Evolutionary conservation across 805 yeast species (phyloP).

Genomic region (Kodamaea lidongshanica): DNA sequence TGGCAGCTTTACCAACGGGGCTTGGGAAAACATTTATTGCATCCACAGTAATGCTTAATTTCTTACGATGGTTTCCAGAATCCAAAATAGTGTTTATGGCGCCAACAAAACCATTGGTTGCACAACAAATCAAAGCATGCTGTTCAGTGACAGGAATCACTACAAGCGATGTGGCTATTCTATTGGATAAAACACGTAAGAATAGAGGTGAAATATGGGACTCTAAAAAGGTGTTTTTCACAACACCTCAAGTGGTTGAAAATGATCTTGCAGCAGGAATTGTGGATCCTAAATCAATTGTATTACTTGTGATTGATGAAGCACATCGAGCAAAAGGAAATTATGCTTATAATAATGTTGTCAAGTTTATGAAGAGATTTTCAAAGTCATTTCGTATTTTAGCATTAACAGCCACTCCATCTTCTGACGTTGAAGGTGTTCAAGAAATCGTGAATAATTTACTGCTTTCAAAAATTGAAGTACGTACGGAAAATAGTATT

Average conservation of each 20-base stretch:
- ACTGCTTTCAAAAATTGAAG: conserved; percentile 68
- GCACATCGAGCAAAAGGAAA: conserved; percentile 93
- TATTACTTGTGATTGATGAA: conserved; percentile 83
- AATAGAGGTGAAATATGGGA: conserved; percentile 78
- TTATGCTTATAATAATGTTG: conserved; percentile 84
- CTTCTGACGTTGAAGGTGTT: conserved; percentile 78
- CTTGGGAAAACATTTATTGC: conserved; percentile 96
- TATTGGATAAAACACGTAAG: conserved; percentile 51
- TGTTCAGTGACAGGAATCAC: conserved; percentile 82
- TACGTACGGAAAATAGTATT: conserved; percentile 75
- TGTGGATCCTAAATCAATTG: conserved; percentile 68
- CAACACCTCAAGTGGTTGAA: conserved; percentile 95
- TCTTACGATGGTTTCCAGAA: conserved; percentile 71
- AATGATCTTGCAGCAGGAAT: conserved; percentile 76
- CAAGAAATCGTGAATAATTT: conserved; percentile 77
- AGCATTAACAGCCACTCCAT: conserved; percentile 96
- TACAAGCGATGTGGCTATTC: conserved; percentile 66
- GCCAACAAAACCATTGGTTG: conserved; percentile 92
- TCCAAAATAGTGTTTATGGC: conserved; percentile 91
- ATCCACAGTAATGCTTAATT: conserved; percentile 87
- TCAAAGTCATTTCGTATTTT: conserved; percentile 61
- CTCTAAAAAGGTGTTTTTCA: conserved; percentile 71
- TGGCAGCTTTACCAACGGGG: conserved; percentile 96
- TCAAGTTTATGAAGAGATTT: conserved; percentile 51
- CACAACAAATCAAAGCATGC: conserved; percentile 94